Percentiles rank a stretch among this genome's conserved stretches.
Evolutionary conservation across 164 flowering plant genomes (phyloP).

Genomic region (Litsea cubeba): DNA sequence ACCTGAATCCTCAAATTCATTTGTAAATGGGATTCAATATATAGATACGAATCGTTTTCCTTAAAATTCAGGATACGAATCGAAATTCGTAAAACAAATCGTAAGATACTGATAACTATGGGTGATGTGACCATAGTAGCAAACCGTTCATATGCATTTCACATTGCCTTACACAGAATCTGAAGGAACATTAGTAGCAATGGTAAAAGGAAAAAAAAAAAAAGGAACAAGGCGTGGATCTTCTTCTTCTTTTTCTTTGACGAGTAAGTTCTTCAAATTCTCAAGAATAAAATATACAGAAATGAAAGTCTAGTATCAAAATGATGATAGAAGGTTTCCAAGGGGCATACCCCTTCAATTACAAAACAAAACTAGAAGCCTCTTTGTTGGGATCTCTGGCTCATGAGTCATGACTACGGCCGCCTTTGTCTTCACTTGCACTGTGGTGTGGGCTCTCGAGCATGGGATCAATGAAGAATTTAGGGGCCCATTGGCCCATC

Average conservation of each 20-base stretch:
- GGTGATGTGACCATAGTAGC: constrained; percentile 29
- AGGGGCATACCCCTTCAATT: too few species aligned
- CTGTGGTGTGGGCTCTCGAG: constrained; percentile 28
- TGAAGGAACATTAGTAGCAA: constrained; percentile 16
- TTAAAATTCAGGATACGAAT: accelerated
- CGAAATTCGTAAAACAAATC: too few species aligned
- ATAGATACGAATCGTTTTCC: too few species aligned
- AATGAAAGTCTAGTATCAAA: too few species aligned
- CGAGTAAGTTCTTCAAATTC: too few species aligned
- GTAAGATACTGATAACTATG: not conserved
- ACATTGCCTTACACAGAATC: constrained; percentile 23
- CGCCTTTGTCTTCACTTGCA: constrained; percentile 22
- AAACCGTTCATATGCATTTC: constrained; percentile 28
- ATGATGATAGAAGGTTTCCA: too few species aligned
- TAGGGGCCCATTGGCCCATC: constrained; percentile 13
- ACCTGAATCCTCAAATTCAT: too few species aligned
- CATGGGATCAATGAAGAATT: constrained; percentile 15
- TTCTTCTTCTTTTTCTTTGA: too few species aligned
- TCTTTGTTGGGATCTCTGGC: constrained; percentile 21
- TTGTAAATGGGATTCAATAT: too few species aligned
- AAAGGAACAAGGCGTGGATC: constrained; percentile 7
- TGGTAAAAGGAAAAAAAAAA: constrained; percentile 3
- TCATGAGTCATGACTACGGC: constrained; percentile 8
- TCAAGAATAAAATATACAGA: too few species aligned
- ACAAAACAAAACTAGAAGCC: too few species aligned